These are phyloP conservation scores for Cornus controversa DNA, from an alignment of 148 eudicot species.

Conservation along the genomic window DNA sequence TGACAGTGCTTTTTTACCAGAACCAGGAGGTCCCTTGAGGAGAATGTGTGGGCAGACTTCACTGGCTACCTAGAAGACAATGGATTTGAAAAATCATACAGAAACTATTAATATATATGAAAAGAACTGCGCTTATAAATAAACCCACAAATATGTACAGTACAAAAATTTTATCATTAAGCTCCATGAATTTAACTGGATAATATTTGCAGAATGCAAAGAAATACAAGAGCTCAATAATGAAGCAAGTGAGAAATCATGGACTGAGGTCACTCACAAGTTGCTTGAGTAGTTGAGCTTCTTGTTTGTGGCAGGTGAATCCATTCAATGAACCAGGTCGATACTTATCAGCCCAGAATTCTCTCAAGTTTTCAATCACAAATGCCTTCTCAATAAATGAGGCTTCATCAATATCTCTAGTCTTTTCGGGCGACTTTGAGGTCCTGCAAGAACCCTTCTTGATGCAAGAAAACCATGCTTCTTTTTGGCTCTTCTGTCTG, in stretches of 20 bases:
- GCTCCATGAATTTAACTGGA: background rate
- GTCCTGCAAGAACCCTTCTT: conserved; percentile 35
- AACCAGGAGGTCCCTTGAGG: conserved; percentile 40
- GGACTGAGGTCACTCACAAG: conserved; percentile 25
- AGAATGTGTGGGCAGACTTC: conserved; percentile 41
- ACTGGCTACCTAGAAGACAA: conserved; percentile 22
- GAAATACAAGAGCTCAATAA: no score
- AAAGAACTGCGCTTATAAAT: background rate
- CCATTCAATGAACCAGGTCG: conserved; percentile 44
- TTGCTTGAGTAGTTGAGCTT: conserved; percentile 38
- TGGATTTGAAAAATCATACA: background rate
- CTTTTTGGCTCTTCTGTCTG: conserved; percentile 35
- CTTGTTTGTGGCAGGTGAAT: conserved; percentile 47
- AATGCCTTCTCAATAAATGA: conserved; percentile 41
- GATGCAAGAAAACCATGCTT: conserved; percentile 46
- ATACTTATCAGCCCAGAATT: conserved; percentile 53
- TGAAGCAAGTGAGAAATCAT: background rate
- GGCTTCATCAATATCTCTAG: conserved; percentile 36
- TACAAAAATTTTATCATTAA: background rate
- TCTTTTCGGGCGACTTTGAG: conserved; percentile 29
- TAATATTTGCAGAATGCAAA: background rate
- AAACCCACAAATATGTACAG: background rate
- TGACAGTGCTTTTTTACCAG: conserved; percentile 40
- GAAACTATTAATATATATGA: background rate
- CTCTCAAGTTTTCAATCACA: conserved; percentile 47